Evolutionary conservation across 345 rosid species (phyloP).

Genomic region (Odontarrhena argentea): DNA sequence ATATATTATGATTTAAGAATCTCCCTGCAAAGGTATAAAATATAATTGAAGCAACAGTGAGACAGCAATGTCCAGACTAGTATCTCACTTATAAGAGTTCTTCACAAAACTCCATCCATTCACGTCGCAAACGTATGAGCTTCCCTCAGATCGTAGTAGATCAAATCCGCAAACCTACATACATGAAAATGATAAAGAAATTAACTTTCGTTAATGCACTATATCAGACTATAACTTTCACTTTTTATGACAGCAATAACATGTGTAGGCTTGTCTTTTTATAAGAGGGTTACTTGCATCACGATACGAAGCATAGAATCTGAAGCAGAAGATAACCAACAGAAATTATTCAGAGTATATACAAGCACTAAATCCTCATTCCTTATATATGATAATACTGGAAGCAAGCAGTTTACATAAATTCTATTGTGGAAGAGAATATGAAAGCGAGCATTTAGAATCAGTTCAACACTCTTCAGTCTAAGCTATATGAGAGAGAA

Average conservation of each 20-base stretch:
- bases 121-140: conserved; percentile 97
- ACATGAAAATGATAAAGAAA: conserved; percentile 1
- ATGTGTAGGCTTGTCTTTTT: conserved; percentile 5
- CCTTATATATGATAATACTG: neutral
- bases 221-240: conserved; percentile 6
- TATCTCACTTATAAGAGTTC: conserved; percentile 90
- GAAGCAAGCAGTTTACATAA: neutral
- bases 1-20: conserved; percentile 8
- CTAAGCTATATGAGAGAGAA: conserved; percentile 2
- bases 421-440: neutral
- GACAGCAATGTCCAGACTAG: conserved; percentile 17
- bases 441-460: conserved; percentile 4
- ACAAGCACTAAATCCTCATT: neutral
- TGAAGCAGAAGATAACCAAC: conserved; percentile 3
- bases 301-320: neutral
- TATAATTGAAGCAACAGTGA: neutral
- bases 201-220: neutral
- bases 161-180: conserved; percentile 98
- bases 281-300: neutral
- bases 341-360: neutral
- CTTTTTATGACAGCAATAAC: conserved; percentile 5
- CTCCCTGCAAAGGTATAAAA: neutral
- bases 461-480: neutral
- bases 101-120: conserved; percentile 99
- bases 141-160: conserved; percentile 94